Base-by-base conservation (phyloP, 2,329 filamentous ascomycete genomes). In the Calonectria henricotiae region DNA sequence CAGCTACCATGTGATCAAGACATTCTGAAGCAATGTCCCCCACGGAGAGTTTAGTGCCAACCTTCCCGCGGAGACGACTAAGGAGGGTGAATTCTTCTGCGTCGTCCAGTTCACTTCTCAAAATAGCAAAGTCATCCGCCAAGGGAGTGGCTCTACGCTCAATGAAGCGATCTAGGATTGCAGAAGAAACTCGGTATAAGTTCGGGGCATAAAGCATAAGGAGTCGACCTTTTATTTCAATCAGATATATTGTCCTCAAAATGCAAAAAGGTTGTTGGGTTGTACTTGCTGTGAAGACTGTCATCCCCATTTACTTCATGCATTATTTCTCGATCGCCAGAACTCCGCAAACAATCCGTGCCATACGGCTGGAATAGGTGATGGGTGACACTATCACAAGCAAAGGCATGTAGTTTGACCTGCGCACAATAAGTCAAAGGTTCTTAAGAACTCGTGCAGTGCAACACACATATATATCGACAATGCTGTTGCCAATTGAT, bases 1-100 rank as follows among this genome's bases (percentile, higher is more conserved):
- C 91, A 0, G 91, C 91, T 0, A 88, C 89, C 88, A 93, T 89
- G 78, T 93, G 91, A 74, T 93, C 91, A 69, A 91, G 86, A 73
- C 89, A 91, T 80, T 93, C 91, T n/a, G 91, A 90, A 0, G 90
- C 90, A 64, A 89, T 86, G 75, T 90, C 86, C 4, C 87, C 81
- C 6, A 60, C 68, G 82, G 77, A 30, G 86, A 84, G 47, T 90
- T 83, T 5, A 81, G 79, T 6, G 61, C 74, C 20, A 79, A 78
- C 80, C 88, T 83, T 77, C 87, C 80, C 77, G 86, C 80, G 76
- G 17, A 92, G 86, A 35, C 89, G 87, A 75, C 85, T 86, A 60
- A 91, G 80, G 4, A 92, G 84, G 0, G 89, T 90, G 70, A 90
- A 89, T 5, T 82, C 80, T 3, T 85, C 85, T 0, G 86, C 79